phyloP scores from a whole-genome alignment of 1,284 basidiomycete genomes.

The Ceraceosorus guamensis region DNA sequence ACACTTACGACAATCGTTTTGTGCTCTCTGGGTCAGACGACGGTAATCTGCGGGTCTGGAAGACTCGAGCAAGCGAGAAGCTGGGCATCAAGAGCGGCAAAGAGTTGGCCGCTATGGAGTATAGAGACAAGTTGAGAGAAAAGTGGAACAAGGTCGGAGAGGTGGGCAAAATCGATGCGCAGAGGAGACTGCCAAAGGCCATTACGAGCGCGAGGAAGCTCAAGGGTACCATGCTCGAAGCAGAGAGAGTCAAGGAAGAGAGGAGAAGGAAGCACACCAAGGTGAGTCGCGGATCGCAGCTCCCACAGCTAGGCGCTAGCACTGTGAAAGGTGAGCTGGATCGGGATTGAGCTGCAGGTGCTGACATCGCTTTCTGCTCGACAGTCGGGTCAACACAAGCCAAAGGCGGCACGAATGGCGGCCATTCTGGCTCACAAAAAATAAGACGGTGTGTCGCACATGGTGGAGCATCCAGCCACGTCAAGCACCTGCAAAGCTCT shows the following conservation, averaged over 20 bases:
- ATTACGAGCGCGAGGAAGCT: constrained; percentile 80
- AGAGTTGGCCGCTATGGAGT: constrained; percentile 86
- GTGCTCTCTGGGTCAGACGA: constrained; percentile 92
- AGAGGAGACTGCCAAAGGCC: constrained; percentile 78
- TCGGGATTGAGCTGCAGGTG: neutral
- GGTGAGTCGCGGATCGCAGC: constrained; percentile 16
- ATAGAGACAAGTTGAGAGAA: constrained; percentile 77
- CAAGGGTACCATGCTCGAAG: constrained; percentile 88
- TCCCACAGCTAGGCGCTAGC: neutral
- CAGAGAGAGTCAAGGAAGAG: constrained; percentile 84
- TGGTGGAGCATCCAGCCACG: too few relatives aligned
- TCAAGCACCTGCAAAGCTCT: too few relatives aligned
- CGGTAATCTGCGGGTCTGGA: constrained; percentile 95
- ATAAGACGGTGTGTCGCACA: too few relatives aligned
- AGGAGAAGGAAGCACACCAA: constrained; percentile 63
- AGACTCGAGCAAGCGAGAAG: constrained; percentile 83
- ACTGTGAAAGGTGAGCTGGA: neutral
- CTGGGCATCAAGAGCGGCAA: constrained; percentile 84
- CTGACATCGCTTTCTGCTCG: constrained; percentile 36
- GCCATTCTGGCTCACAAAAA: constrained; percentile 29
- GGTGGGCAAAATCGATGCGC: constrained; percentile 72
- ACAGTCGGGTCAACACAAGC: constrained; percentile 74
- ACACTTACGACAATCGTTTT: constrained; percentile 84
- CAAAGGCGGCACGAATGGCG: constrained; percentile 76
- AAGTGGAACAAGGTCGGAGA: constrained; percentile 79